Base-by-base conservation (phyloP, 805 yeast genomes). In the Wickerhamiella parazyma region DNA sequence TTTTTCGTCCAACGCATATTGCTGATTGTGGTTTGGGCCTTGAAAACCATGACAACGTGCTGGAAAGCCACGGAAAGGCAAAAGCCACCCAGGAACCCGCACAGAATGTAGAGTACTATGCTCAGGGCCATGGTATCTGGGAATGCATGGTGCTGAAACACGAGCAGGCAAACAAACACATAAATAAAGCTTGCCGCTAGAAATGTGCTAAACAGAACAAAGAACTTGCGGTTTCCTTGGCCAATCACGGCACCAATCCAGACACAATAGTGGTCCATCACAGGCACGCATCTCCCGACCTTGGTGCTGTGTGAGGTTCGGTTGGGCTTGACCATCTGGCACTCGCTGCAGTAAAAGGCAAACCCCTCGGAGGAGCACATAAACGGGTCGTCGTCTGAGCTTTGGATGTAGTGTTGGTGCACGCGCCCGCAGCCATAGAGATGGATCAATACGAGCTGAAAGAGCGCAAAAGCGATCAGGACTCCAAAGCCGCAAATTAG, bases 221-320 rank as follows among this genome's bases (percentile, higher is more conserved):
- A 86, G 22, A 66, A 61, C 40, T 70, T 56, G 56, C 75, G 75
- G 59, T 89, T 87, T 31, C 63, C 58, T 46, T 72, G 70, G 0
- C 94, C 95, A 36, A 87, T 73, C 4, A 75, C 72, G 0, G 69
- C 57, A 1, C 94, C 93, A 0, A 89, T 60, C 79, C 84, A 85
- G 0, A 75, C 55, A 57, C 97, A 87, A 54, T 69, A 79, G 58
- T 87, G 97, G 60, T 87, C 97, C 67, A 82, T 80, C 45, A 71
- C 67, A 0, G 82, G 75, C 0, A 86, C 75, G 55, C 94, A 84
- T 19, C 60, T 55, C 2, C 68, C 69, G 42, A 63, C 41, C 39
- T 70, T 66, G 3, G 71, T 66, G 33, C 86, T 78, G 55, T 83
- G 95, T 51, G 76, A 89, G 0, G 81, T 59, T 41, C 95, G 66